phyloP scores from a whole-genome alignment of 805 yeast species.

The Cyberlindnera maritima region DNA sequence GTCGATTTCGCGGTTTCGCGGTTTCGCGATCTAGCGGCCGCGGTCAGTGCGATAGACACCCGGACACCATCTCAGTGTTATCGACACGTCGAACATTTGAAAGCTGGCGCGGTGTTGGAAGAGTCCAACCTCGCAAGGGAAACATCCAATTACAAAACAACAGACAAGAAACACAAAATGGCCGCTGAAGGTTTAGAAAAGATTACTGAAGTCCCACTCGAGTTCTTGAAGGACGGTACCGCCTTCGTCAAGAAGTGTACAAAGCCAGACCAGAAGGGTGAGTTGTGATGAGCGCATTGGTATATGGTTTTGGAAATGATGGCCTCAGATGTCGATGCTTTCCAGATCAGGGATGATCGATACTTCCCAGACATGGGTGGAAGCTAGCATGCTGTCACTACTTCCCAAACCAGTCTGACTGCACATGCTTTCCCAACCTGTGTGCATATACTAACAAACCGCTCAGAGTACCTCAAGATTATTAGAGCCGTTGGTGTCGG shows the following conservation, averaged over 20 bases:
- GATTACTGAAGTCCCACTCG: slow-evolving; percentile 82
- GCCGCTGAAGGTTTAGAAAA: slow-evolving; percentile 68
- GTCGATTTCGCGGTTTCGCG: too few species aligned
- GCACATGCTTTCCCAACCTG: too few species aligned
- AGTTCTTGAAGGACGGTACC: slow-evolving; percentile 86
- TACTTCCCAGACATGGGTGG: too few species aligned
- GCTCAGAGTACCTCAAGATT: slow-evolving; percentile 74
- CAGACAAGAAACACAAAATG: slow-evolving; percentile 19
- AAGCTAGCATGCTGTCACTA: too few species aligned
- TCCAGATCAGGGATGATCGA: too few species aligned
- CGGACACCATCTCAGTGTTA: slow-evolving; percentile 5
- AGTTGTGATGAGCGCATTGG: slow-evolving; percentile 26
- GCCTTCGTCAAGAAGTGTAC: slow-evolving; percentile 89
- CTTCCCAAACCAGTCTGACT: too few species aligned
- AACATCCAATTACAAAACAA: too few species aligned
- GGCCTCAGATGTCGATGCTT: too few species aligned
- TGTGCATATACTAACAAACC: slow-evolving; percentile 5
- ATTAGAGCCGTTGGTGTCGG: slow-evolving; percentile 97
- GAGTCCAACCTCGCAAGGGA: neutral
- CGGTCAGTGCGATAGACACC: too few species aligned
- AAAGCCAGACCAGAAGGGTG: slow-evolving; percentile 83
- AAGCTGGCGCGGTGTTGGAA: neutral
- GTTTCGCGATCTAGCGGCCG: too few species aligned
- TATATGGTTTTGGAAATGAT: too few species aligned
- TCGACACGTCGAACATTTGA: slow-evolving; percentile 12